Percentiles rank a stretch among this genome's conserved stretches.
These are phyloP conservation scores for Aspergillus melleus DNA, from an alignment of 2,329 filamentous ascomycete species.

Conservation along the genomic window DNA sequence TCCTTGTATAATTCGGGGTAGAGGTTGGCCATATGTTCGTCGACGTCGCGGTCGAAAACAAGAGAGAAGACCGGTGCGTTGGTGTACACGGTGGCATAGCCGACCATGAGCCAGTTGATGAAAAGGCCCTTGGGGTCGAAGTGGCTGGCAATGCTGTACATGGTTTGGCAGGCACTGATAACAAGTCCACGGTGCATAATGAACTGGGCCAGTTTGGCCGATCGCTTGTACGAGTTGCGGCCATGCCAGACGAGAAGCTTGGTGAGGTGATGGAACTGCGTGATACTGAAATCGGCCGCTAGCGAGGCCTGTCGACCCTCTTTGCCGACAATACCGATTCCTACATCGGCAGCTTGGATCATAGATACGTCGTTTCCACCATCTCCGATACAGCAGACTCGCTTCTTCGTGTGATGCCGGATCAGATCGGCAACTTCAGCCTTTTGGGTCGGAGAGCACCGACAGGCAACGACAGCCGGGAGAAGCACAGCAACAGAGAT, in stretches of 20 bases:
- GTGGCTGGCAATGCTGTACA: slow-evolving; percentile 89
- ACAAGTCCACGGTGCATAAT: slow-evolving; percentile 97
- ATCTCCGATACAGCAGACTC: slow-evolving; percentile 95
- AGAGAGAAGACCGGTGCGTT: slow-evolving; percentile 90
- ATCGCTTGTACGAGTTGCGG: slow-evolving; percentile 93
- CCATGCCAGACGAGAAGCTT: slow-evolving; percentile 99
- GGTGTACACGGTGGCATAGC: slow-evolving; percentile 95
- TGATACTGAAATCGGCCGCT: slow-evolving; percentile 94
- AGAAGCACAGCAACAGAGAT: slow-evolving; percentile 83
- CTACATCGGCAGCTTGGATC: slow-evolving; percentile 98
- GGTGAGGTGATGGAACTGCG: slow-evolving; percentile 90
- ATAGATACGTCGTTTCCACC: slow-evolving; percentile 98
- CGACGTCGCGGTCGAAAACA: slow-evolving; percentile 91
- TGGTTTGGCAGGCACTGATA: slow-evolving; percentile 92
- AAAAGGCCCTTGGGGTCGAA: slow-evolving; percentile 95
- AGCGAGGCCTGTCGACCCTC: slow-evolving; percentile 93
- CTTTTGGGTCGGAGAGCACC: slow-evolving; percentile 95
- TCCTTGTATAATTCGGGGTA: slow-evolving; percentile 99
- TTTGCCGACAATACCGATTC: slow-evolving; percentile 96
- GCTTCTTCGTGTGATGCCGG: slow-evolving; percentile 86
- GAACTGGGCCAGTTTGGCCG: slow-evolving; percentile 93
- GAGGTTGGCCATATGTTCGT: slow-evolving; percentile 87
- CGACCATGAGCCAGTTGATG: slow-evolving; percentile 94
- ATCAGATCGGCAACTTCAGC: slow-evolving; percentile 91
- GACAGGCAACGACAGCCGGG: slow-evolving; percentile 91